A percentile compares a stretch with the other conserved stretches of the same genome.
These are phyloP conservation scores for Aspergillus phoenicis DNA, from an alignment of 2,329 filamentous ascomycete species.

Conservation along the genomic window DNA sequence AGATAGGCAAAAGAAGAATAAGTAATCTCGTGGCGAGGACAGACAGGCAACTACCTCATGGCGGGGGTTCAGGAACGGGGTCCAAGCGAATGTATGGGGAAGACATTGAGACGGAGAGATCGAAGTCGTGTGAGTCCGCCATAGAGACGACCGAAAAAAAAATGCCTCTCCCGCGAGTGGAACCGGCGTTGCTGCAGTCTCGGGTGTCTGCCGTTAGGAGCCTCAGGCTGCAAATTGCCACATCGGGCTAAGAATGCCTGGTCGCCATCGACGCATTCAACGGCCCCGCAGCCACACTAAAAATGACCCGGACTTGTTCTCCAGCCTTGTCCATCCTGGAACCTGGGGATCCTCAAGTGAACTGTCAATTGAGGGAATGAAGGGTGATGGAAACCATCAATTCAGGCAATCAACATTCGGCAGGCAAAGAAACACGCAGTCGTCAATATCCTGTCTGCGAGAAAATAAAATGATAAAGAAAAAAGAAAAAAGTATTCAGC, in stretches of 20 bases:
- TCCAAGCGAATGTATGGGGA: slow-evolving; percentile 25
- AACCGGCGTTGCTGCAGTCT: slow-evolving; percentile 32
- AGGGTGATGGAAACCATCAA: slow-evolving; percentile 12
- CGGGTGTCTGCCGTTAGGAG: slow-evolving; percentile 25
- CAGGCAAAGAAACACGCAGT: slow-evolving; percentile 12
- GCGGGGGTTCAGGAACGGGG: slow-evolving; percentile 29
- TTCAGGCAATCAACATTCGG: slow-evolving; percentile 12
- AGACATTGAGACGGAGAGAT: slow-evolving; percentile 25
- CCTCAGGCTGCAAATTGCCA: slow-evolving; percentile 32
- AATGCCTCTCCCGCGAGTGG: slow-evolving; percentile 38
- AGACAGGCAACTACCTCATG: slow-evolving; percentile 38
- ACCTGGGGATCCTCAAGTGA: not conserved
- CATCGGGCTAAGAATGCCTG: slow-evolving; percentile 27
- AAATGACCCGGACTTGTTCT: not conserved
- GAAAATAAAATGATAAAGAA: no score
- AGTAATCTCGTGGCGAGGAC: slow-evolving; percentile 20
- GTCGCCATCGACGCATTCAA: slow-evolving; percentile 15
- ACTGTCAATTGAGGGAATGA: slow-evolving; percentile 1
- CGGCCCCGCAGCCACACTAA: slow-evolving; percentile 26
- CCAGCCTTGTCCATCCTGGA: not conserved
- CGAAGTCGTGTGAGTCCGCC: slow-evolving; percentile 38
- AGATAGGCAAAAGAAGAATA: slow-evolving; percentile 12
- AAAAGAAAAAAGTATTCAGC: slow-evolving; percentile 13
- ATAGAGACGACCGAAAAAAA: slow-evolving; percentile 36
- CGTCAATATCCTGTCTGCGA: slow-evolving; percentile 8